Base-by-base conservation (phyloP, 371 early-diverging fungal genomes). In the Syncephalastrum racemosum region DNA sequence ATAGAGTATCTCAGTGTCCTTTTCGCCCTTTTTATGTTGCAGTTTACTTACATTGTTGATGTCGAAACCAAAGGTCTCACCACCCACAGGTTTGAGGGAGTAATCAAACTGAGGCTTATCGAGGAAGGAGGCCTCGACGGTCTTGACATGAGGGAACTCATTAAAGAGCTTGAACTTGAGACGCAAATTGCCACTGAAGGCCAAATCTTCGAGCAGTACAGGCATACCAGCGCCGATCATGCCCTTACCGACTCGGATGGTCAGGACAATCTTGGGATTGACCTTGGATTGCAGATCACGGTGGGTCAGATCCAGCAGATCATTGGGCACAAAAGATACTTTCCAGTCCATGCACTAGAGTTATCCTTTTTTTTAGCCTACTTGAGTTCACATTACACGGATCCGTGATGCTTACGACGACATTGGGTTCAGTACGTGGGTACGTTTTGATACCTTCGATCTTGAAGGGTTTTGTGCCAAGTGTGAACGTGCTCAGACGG, bases 401-500 rank as follows among this genome's bases (percentile, higher is more conserved):
- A 2, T 10, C 10, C 36, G 36, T 39, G 48, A 46, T 36, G 19
- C 31, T 62, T 61, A 91, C 88, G 56, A 97, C 88, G 16, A 88
- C 81, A 70, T 98, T 95, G 20, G 90, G 89, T 52, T 90, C 90
- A 25, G 89, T 86, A 45, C 85, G 81, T 36, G 91, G 87, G 62
- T 88, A 92, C 1, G 90, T 86, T 61, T 88, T 88, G 60, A 99
- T 88, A n/a, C 84, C 75, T 55, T 96, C 94, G 36, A 99, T 87
- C 5, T 93, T 84, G 46, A 99, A 99, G n/a, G 98, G 88, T 59
- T 92, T 91, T 4, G 95, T 95, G 44, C 99, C 99, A 63, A 99
- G 82, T 14, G 99, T 99, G 64, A 99, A 97, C 15, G 92, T 87
- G 12, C 94, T 88, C 27, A 99, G 83, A 20, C 86, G 84, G 46